Percentiles rank a stretch among this genome's conserved stretches.
Conservation (phyloP, 441 rosid genomes). For the Eruca vesicaria region DNA sequence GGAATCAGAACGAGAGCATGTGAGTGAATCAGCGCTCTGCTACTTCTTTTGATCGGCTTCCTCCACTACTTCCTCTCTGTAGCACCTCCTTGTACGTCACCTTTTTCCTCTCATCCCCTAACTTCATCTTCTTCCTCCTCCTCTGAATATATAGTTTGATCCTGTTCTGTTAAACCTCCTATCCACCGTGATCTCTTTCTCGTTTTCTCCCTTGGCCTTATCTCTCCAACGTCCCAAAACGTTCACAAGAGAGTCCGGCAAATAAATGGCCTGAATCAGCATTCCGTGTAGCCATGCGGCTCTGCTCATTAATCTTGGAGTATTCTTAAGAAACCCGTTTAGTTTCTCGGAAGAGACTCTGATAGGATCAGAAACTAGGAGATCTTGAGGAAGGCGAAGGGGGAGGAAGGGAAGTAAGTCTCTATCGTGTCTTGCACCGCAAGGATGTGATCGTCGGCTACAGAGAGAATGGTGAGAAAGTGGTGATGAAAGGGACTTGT, state of each 20-base stretch:
- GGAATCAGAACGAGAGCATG: too few relatives aligned
- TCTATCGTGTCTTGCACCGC: constrained; percentile 41
- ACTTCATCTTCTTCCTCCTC: constrained; percentile 4
- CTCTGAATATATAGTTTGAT: constrained; percentile 9
- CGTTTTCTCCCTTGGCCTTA: constrained; percentile 40
- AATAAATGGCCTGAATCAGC: constrained; percentile 34
- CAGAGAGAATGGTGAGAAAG: constrained; percentile 38
- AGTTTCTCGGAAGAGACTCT: constrained; percentile 50
- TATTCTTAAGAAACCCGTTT: constrained; percentile 36
- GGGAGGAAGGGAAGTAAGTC: constrained; percentile 51
- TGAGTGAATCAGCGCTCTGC: too few relatives aligned
- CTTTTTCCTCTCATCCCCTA: not conserved
- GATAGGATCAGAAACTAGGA: constrained; percentile 36
- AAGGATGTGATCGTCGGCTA: constrained; percentile 48
- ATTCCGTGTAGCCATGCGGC: constrained; percentile 39
- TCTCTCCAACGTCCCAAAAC: constrained; percentile 35
- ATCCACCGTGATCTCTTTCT: constrained; percentile 56
- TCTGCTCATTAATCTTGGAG: constrained; percentile 34
- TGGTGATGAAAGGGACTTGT: constrained; percentile 36
- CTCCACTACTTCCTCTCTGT: constrained; percentile 40
- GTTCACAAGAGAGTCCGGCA: constrained; percentile 39
- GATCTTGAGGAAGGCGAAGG: constrained; percentile 39
- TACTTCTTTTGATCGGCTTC: too few relatives aligned
- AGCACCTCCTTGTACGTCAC: constrained; percentile 48
- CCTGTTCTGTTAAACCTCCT: constrained; percentile 28